Evolutionary conservation across 2,329 filamentous ascomycete species (phyloP), one percentile per base, ranked within the genome.

Genomic region (Trichoderma sp.): DNA sequence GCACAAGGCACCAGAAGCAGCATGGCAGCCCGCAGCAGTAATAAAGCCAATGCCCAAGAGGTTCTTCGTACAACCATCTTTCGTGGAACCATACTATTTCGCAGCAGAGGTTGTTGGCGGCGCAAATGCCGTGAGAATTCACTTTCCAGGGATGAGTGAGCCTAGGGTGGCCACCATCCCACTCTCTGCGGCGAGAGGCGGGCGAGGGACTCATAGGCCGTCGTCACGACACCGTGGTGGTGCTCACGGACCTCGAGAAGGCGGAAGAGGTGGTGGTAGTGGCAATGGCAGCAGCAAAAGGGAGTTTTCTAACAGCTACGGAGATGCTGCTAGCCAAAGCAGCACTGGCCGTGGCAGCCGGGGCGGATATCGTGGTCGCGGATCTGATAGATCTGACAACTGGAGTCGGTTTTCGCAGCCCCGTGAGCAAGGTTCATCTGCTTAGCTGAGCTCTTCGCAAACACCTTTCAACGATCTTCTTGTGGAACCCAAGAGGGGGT

Each of bases 1-100:
- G 8, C 84, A 86, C 61, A 86, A 86, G 71, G 86, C 86, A 5
- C 90, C 91, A 1, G 86, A 88, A 43, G 86, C 87, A 43, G 87
- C 89, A 18, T 93, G 91, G 90, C 84, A 86, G 71, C 87, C 89
- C 15, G 88, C 87, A 7, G 79, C 84, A 14, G 82, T 86, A 53
- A 82, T 83, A 43, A 90, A 89, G 77, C 83, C 87, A 1, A 81
- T 90, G 14, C 87, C 85, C 0, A 84, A 83, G 73, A 86, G 83
- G 74, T 85, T 90, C 53, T 77, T 83, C 34, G 79, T 89, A 21
- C 79, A 83, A 58, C 74, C 81, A 15, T 74, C 77, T 26, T 76
- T 78, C 21, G 79, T 79, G 74, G 81, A 82, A 62, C 78, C 80
- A 1, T 80, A 80, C 70, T 79, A 80, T 71, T 80, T 82, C 60